These are phyloP conservation scores for Auricularia cornea DNA, from an alignment of 768 basidiomycete genomes.

Conservation along the genomic window DNA sequence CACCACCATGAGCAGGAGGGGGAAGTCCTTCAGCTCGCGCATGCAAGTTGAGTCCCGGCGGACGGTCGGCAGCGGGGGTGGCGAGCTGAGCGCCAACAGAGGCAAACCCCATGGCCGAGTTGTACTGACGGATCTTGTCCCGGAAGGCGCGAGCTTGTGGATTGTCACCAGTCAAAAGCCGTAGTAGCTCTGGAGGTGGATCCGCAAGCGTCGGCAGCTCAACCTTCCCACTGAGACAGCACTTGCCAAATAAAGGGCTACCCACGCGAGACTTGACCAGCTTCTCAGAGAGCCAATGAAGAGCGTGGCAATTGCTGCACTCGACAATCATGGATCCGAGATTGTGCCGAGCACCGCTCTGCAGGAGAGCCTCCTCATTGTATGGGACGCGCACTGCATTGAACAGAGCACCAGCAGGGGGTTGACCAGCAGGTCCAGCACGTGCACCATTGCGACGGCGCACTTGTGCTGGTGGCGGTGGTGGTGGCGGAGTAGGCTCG, in stretches of 20 bases:
- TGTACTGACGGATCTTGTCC: constrained; percentile 32
- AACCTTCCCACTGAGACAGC: constrained; percentile 23
- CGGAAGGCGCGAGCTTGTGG: constrained; percentile 20
- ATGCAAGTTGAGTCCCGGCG: too few relatives aligned
- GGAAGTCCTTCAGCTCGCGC: constrained; percentile 4
- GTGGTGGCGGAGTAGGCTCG: too few relatives aligned
- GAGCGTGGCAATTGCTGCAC: constrained; percentile 1
- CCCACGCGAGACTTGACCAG: background rate
- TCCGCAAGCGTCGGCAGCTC: constrained; percentile 12
- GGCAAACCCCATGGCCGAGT: constrained; percentile 33
- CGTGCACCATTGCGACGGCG: too few relatives aligned
- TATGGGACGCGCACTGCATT: too few relatives aligned
- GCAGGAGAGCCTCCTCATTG: too few relatives aligned
- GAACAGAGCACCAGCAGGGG: too few relatives aligned
- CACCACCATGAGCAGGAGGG: constrained; percentile 17
- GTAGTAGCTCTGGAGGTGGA: constrained; percentile 12
- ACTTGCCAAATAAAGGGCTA: constrained; percentile 18
- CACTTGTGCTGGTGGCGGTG: too few relatives aligned
- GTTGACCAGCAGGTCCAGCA: too few relatives aligned
- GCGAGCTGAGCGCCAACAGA: constrained; percentile 26
- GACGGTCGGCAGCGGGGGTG: too few relatives aligned
- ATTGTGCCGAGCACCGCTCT: background rate
- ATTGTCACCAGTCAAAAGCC: constrained; percentile 8
- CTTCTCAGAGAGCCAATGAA: constrained; percentile 2
- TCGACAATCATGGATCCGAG: constrained; percentile 2